A percentile compares a stretch with the other conserved stretches of the same genome.
Conservation (phyloP, 805 yeast species). For the Cyberlindnera mrakii region DNA sequence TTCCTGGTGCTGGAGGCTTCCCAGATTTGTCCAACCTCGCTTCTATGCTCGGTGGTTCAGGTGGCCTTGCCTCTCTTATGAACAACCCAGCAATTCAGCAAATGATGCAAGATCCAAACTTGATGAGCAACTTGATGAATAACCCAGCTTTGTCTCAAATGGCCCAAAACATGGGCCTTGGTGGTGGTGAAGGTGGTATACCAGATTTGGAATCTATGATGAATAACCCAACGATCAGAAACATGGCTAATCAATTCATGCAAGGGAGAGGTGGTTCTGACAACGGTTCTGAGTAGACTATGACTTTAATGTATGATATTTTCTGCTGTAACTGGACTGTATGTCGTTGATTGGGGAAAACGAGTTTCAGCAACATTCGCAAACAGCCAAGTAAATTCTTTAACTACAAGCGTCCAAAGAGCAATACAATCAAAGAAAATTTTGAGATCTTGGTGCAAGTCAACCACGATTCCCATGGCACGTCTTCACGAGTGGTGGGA, state of each 20-base stretch:
- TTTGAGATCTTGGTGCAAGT: too few relatives aligned
- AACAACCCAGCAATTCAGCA: constrained; percentile 91
- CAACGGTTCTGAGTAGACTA: not conserved
- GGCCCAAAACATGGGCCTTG: constrained; percentile 73
- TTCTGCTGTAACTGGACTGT: not conserved
- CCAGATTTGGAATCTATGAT: constrained; percentile 66
- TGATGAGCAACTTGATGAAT: constrained; percentile 65
- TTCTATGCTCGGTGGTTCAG: constrained; percentile 58
- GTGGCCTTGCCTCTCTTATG: constrained; percentile 63
- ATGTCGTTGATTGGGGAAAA: not conserved
- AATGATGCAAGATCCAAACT: constrained; percentile 81
- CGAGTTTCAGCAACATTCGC: too few relatives aligned
- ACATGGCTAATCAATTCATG: constrained; percentile 67
- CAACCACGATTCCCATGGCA: too few relatives aligned
- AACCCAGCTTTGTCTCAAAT: constrained; percentile 78
- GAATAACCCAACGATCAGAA: constrained; percentile 74
- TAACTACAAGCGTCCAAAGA: too few relatives aligned
- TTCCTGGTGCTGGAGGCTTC: constrained; percentile 42
- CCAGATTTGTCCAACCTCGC: constrained; percentile 55
- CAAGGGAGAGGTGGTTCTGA: constrained; percentile 21
- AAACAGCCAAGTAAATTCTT: too few relatives aligned
- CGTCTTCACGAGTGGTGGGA: too few relatives aligned
- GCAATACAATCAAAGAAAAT: too few relatives aligned
- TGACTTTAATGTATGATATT: not conserved
- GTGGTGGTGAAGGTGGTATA: constrained; percentile 39